A percentile compares a stretch with the other conserved stretches of the same genome.
phyloP scores from a whole-genome alignment of 1,284 basidiomycete species.

The Chalciporus sp. region DNA sequence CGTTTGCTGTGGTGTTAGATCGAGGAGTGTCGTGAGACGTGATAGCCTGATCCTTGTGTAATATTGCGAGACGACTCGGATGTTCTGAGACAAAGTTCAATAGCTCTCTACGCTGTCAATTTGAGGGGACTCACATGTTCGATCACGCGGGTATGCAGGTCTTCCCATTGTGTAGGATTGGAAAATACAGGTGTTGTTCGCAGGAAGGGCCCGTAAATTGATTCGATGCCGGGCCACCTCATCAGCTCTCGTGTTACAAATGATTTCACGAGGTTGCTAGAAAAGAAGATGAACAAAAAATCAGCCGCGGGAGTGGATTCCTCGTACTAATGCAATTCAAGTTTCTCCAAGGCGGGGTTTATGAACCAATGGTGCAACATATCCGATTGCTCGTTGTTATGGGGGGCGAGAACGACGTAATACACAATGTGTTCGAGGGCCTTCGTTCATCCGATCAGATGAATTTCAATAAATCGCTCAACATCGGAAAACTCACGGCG shows the following conservation, averaged over 20 bases:
- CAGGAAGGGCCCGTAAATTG: slow-evolving; percentile 85
- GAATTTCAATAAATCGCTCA: neutral
- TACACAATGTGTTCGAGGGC: slow-evolving; percentile 93
- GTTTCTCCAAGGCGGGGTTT: slow-evolving; percentile 76
- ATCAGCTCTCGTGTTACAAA: slow-evolving; percentile 96
- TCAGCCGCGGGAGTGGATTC: neutral
- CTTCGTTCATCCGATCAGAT: slow-evolving; percentile 42
- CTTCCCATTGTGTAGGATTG: slow-evolving; percentile 86
- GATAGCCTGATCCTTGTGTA: slow-evolving; percentile 91
- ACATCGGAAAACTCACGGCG: slow-evolving; percentile 52
- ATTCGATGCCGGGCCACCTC: slow-evolving; percentile 97
- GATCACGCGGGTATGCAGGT: slow-evolving; percentile 93
- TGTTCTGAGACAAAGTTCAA: slow-evolving; percentile 64
- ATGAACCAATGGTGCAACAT: slow-evolving; percentile 89
- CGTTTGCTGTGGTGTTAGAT: slow-evolving; percentile 80
- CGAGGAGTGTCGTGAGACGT: slow-evolving; percentile 86
- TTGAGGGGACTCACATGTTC: slow-evolving; percentile 76
- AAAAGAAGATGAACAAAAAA: slow-evolving; percentile 7
- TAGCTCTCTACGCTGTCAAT: neutral
- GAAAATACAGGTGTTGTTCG: slow-evolving; percentile 83
- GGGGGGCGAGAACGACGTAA: slow-evolving; percentile 91
- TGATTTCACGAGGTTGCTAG: slow-evolving; percentile 92
- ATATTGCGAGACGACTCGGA: slow-evolving; percentile 93
- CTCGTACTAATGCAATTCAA: slow-evolving; percentile 86
- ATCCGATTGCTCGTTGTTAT: slow-evolving; percentile 97